Evolutionary conservation across 2,329 filamentous ascomycete species (phyloP).

Genomic region (Magnaporthiopsis poae): DNA sequence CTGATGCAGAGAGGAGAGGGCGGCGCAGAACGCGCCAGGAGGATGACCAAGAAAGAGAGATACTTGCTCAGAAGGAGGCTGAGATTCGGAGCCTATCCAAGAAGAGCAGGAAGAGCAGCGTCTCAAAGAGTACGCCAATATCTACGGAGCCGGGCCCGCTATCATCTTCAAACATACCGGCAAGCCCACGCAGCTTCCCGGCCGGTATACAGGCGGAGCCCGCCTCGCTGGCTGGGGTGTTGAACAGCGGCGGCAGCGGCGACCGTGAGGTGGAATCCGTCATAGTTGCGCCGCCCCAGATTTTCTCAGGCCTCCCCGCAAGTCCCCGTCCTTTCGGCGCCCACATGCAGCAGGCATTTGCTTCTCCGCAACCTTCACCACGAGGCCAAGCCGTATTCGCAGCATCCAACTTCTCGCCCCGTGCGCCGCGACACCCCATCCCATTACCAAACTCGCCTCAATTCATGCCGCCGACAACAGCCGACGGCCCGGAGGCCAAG

Average conservation of each 20-base stretch:
- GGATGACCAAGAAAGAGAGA: slow-evolving; percentile 70
- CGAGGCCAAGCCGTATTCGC: slow-evolving; percentile 28
- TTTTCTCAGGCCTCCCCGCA: slow-evolving; percentile 50
- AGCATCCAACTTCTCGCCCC: slow-evolving; percentile 48
- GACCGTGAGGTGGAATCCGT: slow-evolving; percentile 13
- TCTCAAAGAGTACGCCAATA: slow-evolving; percentile 37
- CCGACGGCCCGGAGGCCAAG: slow-evolving; percentile 19
- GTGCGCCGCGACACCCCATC: slow-evolving; percentile 63
- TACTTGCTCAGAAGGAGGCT: slow-evolving; percentile 55
- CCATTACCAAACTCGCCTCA: slow-evolving; percentile 62
- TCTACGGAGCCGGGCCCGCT: slow-evolving; percentile 20
- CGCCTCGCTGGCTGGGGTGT: slow-evolving; percentile 43
- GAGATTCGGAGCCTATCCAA: slow-evolving; percentile 64
- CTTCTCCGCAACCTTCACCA: slow-evolving; percentile 63
- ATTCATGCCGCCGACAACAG: slow-evolving; percentile 45
- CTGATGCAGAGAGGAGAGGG: slow-evolving; percentile 47
- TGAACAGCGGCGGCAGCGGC: slow-evolving; percentile 27
- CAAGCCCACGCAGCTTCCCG: slow-evolving; percentile 27
- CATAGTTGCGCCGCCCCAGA: slow-evolving; percentile 31
- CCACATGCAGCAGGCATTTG: slow-evolving; percentile 36
- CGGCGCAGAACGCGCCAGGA: slow-evolving; percentile 78
- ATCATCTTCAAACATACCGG: slow-evolving; percentile 24
- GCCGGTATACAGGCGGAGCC: slow-evolving; percentile 26
- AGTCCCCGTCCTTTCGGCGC: slow-evolving; percentile 48
- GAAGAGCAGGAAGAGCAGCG: slow-evolving; percentile 52